phyloP scores from a whole-genome alignment of 257 asterid genomes.

The Nicotiana sylvestris region DNA sequence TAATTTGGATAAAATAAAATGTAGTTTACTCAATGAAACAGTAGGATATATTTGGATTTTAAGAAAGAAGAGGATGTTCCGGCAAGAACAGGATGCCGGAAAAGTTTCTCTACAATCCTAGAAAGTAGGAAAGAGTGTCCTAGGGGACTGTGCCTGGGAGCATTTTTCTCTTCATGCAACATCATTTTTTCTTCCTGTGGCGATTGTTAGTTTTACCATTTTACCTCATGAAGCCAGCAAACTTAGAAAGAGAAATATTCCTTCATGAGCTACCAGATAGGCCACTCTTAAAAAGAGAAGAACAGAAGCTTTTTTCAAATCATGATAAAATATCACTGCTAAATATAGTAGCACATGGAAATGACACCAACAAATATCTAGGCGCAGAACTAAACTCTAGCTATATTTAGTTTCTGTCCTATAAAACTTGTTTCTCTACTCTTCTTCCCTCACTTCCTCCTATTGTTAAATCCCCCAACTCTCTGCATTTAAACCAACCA shows the following conservation, averaged over 20 bases:
- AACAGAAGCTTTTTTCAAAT: neutral
- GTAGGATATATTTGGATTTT: no score
- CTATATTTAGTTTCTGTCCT: neutral
- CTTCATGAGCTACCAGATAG: constrained; percentile 5
- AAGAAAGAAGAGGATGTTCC: no score
- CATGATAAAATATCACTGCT: neutral
- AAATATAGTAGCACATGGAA: neutral
- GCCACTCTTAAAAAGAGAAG: neutral
- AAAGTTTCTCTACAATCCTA: no score
- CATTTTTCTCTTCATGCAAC: no score
- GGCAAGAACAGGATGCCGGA: no score
- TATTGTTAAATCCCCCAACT: neutral
- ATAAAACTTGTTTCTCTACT: neutral
- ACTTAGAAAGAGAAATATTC: neutral
- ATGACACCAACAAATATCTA: neutral
- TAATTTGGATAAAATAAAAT: no score
- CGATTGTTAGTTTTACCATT: no score
- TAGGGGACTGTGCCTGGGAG: no score
- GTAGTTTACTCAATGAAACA: no score
- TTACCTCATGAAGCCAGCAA: neutral
- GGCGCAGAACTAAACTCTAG: neutral
- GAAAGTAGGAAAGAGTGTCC: no score
- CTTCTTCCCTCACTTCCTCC: neutral
- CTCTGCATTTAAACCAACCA: neutral
- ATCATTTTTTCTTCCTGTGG: no score